phyloP scores from a whole-genome alignment of 768 basidiomycete species.

The Trichaptum fuscoviolaceum region DNA sequence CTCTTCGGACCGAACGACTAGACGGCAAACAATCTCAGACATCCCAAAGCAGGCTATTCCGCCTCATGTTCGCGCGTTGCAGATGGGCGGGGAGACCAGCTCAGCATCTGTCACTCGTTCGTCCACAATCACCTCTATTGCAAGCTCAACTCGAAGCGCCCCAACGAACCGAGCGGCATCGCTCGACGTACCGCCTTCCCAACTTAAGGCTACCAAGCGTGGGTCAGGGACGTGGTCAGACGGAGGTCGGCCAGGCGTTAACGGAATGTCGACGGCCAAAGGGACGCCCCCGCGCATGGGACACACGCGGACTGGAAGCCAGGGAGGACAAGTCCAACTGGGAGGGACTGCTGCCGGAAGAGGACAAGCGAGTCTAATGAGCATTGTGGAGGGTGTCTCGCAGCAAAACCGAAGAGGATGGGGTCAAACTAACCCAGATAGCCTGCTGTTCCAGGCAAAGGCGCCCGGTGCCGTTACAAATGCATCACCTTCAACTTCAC shows the following conservation, averaged over 20 bases:
- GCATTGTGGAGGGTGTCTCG: conserved; percentile 61
- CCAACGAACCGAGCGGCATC: not conserved
- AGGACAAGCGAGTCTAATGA: conserved; percentile 47
- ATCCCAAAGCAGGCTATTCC: not conserved
- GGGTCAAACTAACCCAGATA: conserved; percentile 23
- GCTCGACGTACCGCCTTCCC: not conserved
- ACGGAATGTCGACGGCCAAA: not conserved
- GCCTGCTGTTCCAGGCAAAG: conserved; percentile 36
- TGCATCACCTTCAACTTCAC: not conserved
- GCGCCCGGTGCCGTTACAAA: conserved; percentile 41
- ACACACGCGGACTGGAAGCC: not conserved
- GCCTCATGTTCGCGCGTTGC: not conserved
- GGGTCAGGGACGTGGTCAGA: not conserved
- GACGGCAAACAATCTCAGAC: not conserved
- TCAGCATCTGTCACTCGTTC: not conserved
- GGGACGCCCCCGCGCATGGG: not conserved
- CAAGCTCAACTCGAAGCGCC: not conserved
- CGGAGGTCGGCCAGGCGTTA: not conserved
- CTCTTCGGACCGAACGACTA: not conserved
- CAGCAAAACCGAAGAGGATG: conserved; percentile 29
- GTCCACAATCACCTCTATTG: not conserved
- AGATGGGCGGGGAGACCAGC: not conserved
- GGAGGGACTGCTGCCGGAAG: conserved; percentile 7
- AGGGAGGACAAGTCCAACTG: not conserved
- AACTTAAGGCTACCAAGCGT: not conserved